Percentiles rank a stretch among this genome's conserved stretches.
Conservation (phyloP, 2,329 filamentous ascomycete species). For the Penicillium thymicola region DNA sequence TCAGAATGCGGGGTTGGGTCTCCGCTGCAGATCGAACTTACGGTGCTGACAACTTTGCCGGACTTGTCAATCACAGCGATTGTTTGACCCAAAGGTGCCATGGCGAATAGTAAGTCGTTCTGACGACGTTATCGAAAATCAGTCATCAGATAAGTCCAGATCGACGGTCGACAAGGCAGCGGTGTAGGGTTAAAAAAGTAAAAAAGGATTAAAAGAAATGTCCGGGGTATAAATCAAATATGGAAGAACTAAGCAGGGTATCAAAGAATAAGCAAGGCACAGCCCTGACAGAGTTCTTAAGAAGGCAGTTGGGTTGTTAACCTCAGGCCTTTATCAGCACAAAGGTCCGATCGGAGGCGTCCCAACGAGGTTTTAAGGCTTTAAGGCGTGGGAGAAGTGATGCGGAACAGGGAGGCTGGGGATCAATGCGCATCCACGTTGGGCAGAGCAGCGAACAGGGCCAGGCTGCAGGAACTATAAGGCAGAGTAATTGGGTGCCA, state of each 20-base stretch:
- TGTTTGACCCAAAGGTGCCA: slow-evolving; percentile 57
- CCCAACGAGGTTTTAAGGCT: slow-evolving; percentile 6
- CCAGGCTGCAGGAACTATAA: slow-evolving; percentile 7
- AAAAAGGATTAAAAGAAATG: background rate
- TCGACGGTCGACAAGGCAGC: slow-evolving; percentile 11
- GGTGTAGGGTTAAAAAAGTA: slow-evolving; percentile 9
- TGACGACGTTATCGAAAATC: slow-evolving; percentile 12
- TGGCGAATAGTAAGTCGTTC: slow-evolving; percentile 17
- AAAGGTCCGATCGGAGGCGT: slow-evolving; percentile 12
- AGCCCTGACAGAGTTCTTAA: background rate
- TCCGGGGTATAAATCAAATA: slow-evolving; percentile 8
- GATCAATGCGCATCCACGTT: slow-evolving; percentile 20
- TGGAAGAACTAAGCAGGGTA: background rate
- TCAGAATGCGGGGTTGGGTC: slow-evolving; percentile 17
- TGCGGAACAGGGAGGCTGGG: slow-evolving; percentile 17
- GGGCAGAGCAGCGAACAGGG: slow-evolving; percentile 23
- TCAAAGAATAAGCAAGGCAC: slow-evolving; percentile 1
- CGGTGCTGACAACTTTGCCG: slow-evolving; percentile 85
- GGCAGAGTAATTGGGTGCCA: slow-evolving; percentile 19
- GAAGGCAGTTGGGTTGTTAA: slow-evolving; percentile 1
- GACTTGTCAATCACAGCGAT: slow-evolving; percentile 89
- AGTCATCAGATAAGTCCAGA: slow-evolving; percentile 15
- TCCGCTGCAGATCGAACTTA: slow-evolving; percentile 44
- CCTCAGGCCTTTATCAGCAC: slow-evolving; percentile 10
- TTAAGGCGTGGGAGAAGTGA: slow-evolving; percentile 11